A percentile compares a stretch with the other conserved stretches of the same genome.
Evolutionary conservation across 2,329 filamentous ascomycete species (phyloP).

Genomic region (Cytospora paraplurivora): DNA sequence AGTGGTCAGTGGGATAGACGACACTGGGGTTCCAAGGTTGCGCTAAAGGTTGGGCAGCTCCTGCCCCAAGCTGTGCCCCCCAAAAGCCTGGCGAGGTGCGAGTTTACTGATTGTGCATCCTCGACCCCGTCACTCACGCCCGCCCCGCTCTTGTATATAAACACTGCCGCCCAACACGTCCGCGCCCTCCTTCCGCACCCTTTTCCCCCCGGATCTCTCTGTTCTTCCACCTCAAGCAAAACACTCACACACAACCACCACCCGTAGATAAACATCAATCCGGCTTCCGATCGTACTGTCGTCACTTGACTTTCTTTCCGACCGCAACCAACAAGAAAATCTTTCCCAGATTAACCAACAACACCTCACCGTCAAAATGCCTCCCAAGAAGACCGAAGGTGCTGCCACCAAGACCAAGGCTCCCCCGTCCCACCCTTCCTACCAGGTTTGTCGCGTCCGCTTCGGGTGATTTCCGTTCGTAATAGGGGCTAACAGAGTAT

Average conservation of each 20-base stretch:
- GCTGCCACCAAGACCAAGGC: constrained; percentile 52
- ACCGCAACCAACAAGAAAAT: constrained; percentile 18
- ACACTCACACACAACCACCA: constrained; percentile 33
- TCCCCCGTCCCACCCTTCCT: constrained; percentile 52
- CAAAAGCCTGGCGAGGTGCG: constrained; percentile 10
- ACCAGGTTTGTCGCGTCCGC: constrained; percentile 53
- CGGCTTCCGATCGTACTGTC: constrained; percentile 29
- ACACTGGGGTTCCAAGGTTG: neutral
- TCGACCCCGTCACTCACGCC: constrained; percentile 16
- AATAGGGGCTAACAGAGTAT: constrained; percentile 40
- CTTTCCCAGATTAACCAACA: constrained; percentile 7
- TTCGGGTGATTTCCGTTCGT: constrained; percentile 29
- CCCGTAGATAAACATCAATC: constrained; percentile 35
- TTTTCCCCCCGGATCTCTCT: constrained; percentile 43
- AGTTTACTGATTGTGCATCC: constrained; percentile 57
- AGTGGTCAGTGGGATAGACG: too few species aligned
- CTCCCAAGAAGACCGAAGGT: constrained; percentile 59
- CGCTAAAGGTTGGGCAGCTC: constrained; percentile 13
- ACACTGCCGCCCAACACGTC: constrained; percentile 57
- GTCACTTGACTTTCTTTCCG: constrained; percentile 28
- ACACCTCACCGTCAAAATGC: constrained; percentile 48
- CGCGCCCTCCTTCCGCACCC: constrained; percentile 49
- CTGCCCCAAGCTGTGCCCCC: constrained; percentile 7
- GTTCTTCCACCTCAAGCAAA: constrained; percentile 29
- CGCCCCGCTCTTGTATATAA: constrained; percentile 62